These are phyloP conservation scores for Viola odorata DNA, from an alignment of 345 rosid genomes.

Conservation along the genomic window DNA sequence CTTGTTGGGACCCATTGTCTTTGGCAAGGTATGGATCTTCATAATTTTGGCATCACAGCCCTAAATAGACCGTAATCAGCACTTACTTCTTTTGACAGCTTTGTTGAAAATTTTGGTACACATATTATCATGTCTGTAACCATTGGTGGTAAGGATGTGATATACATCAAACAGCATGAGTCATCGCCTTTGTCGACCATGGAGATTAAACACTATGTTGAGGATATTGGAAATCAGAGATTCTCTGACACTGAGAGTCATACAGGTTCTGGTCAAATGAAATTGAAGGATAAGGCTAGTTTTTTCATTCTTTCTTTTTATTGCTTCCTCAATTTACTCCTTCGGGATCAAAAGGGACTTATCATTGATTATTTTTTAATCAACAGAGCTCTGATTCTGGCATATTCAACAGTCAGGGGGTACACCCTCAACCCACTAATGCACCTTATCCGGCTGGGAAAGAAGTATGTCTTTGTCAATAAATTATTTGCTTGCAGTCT, in stretches of 20 bases:
- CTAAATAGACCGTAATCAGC: conserved; percentile 13
- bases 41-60: conserved; percentile 3
- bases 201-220: conserved; percentile 58
- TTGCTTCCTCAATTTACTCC: conserved; percentile 1
- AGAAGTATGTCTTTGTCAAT: conserved; percentile 42
- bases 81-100: conserved; percentile 37
- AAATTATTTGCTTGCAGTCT: neutral
- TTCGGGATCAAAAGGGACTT: conserved; percentile 9
- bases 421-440: conserved; percentile 68
- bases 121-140: conserved; percentile 65
- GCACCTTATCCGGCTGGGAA: conserved; percentile 49
- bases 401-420: conserved; percentile 64
- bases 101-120: conserved; percentile 68
- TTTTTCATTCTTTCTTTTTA: conserved; percentile 10
- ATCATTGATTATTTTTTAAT: conserved; percentile 10
- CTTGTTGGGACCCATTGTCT: conserved; percentile 56
- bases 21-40: conserved; percentile 47
- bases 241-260: conserved; percentile 39
- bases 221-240: conserved; percentile 65
- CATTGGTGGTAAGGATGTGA: conserved; percentile 70
- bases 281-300: conserved; percentile 68
- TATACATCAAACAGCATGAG: conserved; percentile 63
- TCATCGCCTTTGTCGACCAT: conserved; percentile 53
- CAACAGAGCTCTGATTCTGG: conserved; percentile 56
- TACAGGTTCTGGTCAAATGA: conserved; percentile 45